These are phyloP conservation scores for Malassezia sympodialis DNA, from an alignment of 1,284 basidiomycete species.

Conservation along the genomic window DNA sequence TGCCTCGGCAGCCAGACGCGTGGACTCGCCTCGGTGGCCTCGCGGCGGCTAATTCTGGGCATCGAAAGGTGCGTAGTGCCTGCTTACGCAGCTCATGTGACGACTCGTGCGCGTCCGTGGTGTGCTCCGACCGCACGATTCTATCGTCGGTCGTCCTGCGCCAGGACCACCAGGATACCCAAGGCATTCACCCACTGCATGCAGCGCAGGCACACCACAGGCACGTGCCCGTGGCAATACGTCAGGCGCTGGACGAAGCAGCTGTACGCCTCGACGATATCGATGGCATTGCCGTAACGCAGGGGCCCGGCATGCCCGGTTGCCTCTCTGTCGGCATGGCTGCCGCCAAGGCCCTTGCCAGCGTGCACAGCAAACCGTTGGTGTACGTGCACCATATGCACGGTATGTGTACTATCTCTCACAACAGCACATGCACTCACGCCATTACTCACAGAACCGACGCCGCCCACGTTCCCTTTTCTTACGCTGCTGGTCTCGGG, in stretches of 20 bases:
- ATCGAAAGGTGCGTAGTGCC: constrained; percentile 29
- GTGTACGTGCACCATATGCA: constrained; percentile 46
- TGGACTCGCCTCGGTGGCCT: neutral
- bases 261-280: constrained; percentile 16
- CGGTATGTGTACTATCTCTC: constrained; percentile 7
- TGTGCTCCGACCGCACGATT: constrained; percentile 27
- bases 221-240: constrained; percentile 31
- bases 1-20: neutral
- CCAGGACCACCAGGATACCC: constrained; percentile 37
- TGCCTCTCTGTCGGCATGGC: constrained; percentile 33
- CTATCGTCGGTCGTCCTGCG: constrained; percentile 32
- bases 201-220: constrained; percentile 33
- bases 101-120: constrained; percentile 41
- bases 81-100: constrained; percentile 35
- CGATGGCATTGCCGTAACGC: constrained; percentile 44
- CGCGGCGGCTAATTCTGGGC: constrained; percentile 26
- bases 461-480: constrained; percentile 34
- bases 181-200: constrained; percentile 37
- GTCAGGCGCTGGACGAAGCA: constrained; percentile 22
- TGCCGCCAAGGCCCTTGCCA: constrained; percentile 33
- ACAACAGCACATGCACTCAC: constrained; percentile 27
- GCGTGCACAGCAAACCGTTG: constrained; percentile 29
- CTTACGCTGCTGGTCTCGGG: constrained; percentile 41
- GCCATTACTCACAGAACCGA: constrained; percentile 24
- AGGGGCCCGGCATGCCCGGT: constrained; percentile 41